Evolutionary conservation across 2,329 filamentous ascomycete species (phyloP).

Genomic region (Epicoccum nigrum): DNA sequence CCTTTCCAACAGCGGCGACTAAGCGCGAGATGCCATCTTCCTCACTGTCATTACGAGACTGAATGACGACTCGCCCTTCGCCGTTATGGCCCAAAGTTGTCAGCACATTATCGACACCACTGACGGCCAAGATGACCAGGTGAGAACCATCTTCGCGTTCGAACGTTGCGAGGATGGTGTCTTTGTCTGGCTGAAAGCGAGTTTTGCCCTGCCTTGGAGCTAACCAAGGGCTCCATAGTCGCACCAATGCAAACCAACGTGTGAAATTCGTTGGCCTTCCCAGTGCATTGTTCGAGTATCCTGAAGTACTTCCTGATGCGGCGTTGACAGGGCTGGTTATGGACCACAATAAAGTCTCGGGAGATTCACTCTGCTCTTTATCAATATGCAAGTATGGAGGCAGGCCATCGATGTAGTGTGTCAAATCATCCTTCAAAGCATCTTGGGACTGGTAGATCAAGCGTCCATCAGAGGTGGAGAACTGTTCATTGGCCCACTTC

Average conservation of each 20-base stretch:
- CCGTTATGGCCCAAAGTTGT: conserved; percentile 71
- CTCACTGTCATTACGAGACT: conserved; percentile 73
- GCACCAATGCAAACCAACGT: conserved; percentile 82
- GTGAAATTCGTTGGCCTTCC: conserved; percentile 68
- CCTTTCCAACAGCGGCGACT: conserved; percentile 72
- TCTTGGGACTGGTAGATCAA: conserved; percentile 59
- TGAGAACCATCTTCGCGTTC: conserved; percentile 73
- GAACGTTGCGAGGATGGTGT: conserved; percentile 80
- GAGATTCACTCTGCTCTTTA: conserved; percentile 67
- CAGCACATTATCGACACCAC: conserved; percentile 72
- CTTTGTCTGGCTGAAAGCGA: conserved; percentile 72
- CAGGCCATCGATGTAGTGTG: conserved; percentile 63
- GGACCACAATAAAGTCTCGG: conserved; percentile 73
- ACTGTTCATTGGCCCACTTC: conserved; percentile 73
- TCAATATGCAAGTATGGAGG: conserved; percentile 62
- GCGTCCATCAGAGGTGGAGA: conserved; percentile 67
- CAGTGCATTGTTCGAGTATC: conserved; percentile 62
- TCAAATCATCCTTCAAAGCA: conserved; percentile 51
- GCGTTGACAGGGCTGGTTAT: conserved; percentile 62
- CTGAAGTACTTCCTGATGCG: conserved; percentile 64
- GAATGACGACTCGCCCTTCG: conserved; percentile 70
- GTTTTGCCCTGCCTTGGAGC: conserved; percentile 81
- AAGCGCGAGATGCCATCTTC: conserved; percentile 64
- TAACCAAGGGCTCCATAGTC: conserved; percentile 83
- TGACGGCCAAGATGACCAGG: conserved; percentile 78